Percentiles rank a stretch among this genome's conserved stretches.
These are phyloP conservation scores for Rhizophora apiculata DNA, from an alignment of 345 rosid genomes.

Conservation along the genomic window DNA sequence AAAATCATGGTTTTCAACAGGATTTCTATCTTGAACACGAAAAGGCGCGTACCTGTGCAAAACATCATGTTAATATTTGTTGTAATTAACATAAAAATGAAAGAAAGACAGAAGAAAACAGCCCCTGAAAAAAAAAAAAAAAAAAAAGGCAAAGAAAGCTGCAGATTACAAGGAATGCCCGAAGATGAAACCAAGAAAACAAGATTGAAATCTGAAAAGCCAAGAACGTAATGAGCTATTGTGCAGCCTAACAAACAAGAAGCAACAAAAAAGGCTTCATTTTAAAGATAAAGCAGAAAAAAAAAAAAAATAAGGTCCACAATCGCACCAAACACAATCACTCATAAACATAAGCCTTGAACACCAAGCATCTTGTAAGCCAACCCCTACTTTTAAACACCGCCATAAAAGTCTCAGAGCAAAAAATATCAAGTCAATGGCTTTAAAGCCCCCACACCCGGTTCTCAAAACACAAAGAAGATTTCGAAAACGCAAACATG, in stretches of 20 bases:
- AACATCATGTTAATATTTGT: neutral
- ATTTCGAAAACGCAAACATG: neutral
- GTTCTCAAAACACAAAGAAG: neutral
- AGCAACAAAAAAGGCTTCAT: conserved; percentile 39
- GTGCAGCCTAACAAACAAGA: conserved; percentile 54
- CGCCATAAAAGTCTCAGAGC: neutral
- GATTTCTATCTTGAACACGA: conserved; percentile 6
- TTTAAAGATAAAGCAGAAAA: conserved; percentile 33
- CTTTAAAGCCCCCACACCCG: conserved; percentile 14
- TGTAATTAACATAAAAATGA: conserved; percentile 9
- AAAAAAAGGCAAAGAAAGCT: too few relatives aligned
- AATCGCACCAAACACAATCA: conserved; percentile 49
- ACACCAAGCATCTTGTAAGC: conserved; percentile 41
- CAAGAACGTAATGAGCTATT: conserved; percentile 27
- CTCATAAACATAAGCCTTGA: conserved; percentile 28
- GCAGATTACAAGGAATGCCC: neutral
- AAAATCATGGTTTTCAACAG: neutral
- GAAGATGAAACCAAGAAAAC: conserved; percentile 3
- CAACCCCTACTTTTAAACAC: conserved; percentile 2
- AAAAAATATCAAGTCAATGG: neutral
- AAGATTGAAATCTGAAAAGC: conserved; percentile 25
- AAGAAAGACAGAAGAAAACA: too few relatives aligned
- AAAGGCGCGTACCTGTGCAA: neutral
- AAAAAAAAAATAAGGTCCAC: conserved; percentile 35
- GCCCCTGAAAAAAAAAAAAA: too few relatives aligned